These are phyloP conservation scores for Lactuca saligna DNA, from an alignment of 129 eudicot genomes.

Conservation along the genomic window DNA sequence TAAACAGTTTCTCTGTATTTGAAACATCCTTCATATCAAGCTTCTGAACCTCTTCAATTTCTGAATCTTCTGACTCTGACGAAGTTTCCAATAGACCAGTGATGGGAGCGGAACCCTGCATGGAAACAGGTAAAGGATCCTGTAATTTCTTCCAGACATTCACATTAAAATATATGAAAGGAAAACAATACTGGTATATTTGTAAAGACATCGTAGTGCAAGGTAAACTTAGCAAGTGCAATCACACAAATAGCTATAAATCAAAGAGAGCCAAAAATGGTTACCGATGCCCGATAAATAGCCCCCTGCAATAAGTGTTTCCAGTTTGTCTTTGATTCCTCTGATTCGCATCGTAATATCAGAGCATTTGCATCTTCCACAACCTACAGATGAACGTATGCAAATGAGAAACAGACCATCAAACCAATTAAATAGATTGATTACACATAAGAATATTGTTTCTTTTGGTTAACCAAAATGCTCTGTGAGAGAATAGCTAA, in stretches of 20 bases:
- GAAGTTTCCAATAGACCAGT: conserved; percentile 70
- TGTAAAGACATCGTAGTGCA: background rate
- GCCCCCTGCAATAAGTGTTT: conserved; percentile 84
- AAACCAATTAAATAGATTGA: conserved; percentile 2
- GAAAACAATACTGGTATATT: conserved; percentile 13
- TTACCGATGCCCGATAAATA: conserved; percentile 94
- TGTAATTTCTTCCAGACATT: conserved; percentile 17
- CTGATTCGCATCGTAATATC: conserved; percentile 72
- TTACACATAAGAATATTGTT: background rate
- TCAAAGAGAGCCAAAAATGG: conserved; percentile 2
- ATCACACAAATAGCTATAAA: conserved; percentile 17
- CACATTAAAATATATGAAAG: background rate
- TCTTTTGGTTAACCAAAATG: conserved; percentile 15
- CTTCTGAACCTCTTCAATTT: conserved; percentile 36
- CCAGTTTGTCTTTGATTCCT: conserved; percentile 71
- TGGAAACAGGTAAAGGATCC: conserved; percentile 12
- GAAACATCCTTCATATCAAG: conserved; percentile 48
- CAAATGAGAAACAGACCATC: conserved; percentile 10
- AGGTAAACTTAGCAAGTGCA: conserved; percentile 3
- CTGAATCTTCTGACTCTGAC: conserved; percentile 76
- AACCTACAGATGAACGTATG: conserved; percentile 43
- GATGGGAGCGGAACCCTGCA: conserved; percentile 84
- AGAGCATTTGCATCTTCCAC: conserved; percentile 79
- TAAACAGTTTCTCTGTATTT: conserved; percentile 58
- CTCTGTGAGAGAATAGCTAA: conserved; percentile 6